Evolutionary conservation across 2,329 filamentous ascomycete genomes (phyloP), one percentile per base, ranked within the genome.

Genomic region (Neonectria punicea): DNA sequence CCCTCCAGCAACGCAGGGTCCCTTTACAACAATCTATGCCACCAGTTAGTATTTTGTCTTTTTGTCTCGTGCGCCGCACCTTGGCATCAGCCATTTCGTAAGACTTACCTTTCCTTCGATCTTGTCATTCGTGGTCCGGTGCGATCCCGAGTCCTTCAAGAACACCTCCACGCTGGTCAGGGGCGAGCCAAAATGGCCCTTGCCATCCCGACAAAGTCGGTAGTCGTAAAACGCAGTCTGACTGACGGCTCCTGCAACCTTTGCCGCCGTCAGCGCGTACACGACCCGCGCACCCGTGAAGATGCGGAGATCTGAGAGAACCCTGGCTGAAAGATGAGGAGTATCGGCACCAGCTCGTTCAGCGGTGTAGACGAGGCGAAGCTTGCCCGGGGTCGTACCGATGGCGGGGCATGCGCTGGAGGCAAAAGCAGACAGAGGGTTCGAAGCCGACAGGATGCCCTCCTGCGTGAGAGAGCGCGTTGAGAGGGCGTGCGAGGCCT

Each of bases 211-310:
- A 41, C 79, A 81, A 67, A 86, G 84, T 70, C 95, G 85, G 78
- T 98, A 98, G 77, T 98, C 95, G 75, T 93, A 97, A 43, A 94
- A 86, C 66, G 93, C 90, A 8, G 93, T 97, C 81, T 98, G 95
- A 1, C 91, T 84, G n/a, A 97, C 88, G 1, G 94, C 91, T 41
- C 96, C 96, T 2, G 94, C 95, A n/a, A 98, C 92, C 66, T 89
- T 88, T 25, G 93, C 84, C 1, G 92, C 90, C 18, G 93, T 92
- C 59, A 99, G 84, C 3, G 94, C 94, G 78, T 98, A 97, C 55
- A 97, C 85, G 61, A 98, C 85, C 56, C 93, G 89, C 2, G 93
- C 91, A 30, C 91, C 88, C 2, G 92, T 93, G 78, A 94, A 93
- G 57, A 97, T 86, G 50, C 94, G 89, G 62, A 98, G 81, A 74